Evolutionary conservation across 495 filamentous ascomycete genomes (phyloP).

Genomic region (Jackrogersella multiformis): DNA sequence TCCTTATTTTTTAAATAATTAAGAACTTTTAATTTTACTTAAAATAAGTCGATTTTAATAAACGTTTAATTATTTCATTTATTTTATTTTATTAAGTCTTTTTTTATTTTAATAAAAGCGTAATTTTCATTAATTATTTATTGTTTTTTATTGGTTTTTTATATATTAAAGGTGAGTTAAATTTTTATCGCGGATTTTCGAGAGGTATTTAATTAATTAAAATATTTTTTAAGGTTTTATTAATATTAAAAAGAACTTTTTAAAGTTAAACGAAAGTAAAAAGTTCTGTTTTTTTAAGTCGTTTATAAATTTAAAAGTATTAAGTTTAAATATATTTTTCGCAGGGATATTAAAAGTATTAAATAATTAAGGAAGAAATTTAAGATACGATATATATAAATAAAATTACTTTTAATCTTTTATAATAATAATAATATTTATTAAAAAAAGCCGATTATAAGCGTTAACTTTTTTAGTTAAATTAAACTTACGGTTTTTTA

Average conservation of each 20-base stretch:
- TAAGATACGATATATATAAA: neutral
- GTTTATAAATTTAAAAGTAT: neutral
- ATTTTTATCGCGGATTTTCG: neutral
- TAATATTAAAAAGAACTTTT: conserved; percentile 2
- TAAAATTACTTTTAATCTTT: neutral
- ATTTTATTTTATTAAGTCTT: neutral
- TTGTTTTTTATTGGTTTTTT: neutral
- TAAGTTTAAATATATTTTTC: neutral
- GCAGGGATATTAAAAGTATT: neutral
- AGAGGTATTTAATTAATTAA: neutral
- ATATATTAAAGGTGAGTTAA: neutral
- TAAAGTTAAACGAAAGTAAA: neutral
- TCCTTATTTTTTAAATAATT: no score
- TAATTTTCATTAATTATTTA: neutral
- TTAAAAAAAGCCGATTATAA: neutral
- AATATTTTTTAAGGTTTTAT: neutral
- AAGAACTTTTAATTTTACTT: no score
- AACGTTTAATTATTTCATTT: neutral
- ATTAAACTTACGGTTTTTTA: neutral
- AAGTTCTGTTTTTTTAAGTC: neutral
- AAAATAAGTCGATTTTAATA: no score
- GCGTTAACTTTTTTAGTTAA: neutral
- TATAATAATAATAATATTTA: neutral
- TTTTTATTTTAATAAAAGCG: neutral
- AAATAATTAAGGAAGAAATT: neutral